phyloP scores from a whole-genome alignment of 306 rosid genomes.

The Vigna trinervia region DNA sequence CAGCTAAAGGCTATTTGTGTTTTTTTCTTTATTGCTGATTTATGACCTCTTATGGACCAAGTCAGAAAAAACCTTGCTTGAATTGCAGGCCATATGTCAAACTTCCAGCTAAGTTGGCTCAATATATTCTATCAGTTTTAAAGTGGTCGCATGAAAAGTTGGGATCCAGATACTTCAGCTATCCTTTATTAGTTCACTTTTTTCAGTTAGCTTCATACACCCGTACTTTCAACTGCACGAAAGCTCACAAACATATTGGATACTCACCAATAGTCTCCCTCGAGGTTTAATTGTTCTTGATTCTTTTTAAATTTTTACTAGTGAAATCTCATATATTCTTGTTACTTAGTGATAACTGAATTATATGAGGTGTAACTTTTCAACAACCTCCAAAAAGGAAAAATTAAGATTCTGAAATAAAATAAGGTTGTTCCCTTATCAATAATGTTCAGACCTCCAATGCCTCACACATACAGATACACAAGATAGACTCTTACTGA shows the following conservation, averaged over 20 bases:
- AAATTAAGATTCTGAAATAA: slow-evolving; percentile 25
- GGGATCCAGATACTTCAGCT: slow-evolving; percentile 54
- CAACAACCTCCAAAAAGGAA: slow-evolving; percentile 31
- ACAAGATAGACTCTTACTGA: background rate
- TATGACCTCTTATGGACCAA: slow-evolving; percentile 29
- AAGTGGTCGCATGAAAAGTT: slow-evolving; percentile 64
- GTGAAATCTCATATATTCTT: slow-evolving; percentile 7
- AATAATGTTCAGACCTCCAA: slow-evolving; percentile 13
- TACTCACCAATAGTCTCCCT: slow-evolving; percentile 76
- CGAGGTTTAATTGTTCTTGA: slow-evolving; percentile 53
- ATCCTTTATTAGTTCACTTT: slow-evolving; percentile 60
- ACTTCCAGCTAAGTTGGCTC: slow-evolving; percentile 71
- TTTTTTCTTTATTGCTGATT: slow-evolving; percentile 40
- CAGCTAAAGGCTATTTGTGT: slow-evolving; percentile 15
- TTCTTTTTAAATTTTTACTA: slow-evolving; percentile 38
- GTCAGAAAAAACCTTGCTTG: slow-evolving; percentile 40
- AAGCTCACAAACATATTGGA: slow-evolving; percentile 70
- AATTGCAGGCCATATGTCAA: slow-evolving; percentile 75
- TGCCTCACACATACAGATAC: slow-evolving; percentile 12
- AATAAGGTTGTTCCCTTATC: slow-evolving; percentile 31
- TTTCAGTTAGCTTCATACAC: slow-evolving; percentile 65
- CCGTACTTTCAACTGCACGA: slow-evolving; percentile 70
- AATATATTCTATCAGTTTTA: slow-evolving; percentile 54
- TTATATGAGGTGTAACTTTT: slow-evolving; percentile 29
- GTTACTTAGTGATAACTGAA: slow-evolving; percentile 27